These are phyloP conservation scores for Metschnikowia orientalis DNA, from an alignment of 805 yeast species.

Conservation along the genomic window DNA sequence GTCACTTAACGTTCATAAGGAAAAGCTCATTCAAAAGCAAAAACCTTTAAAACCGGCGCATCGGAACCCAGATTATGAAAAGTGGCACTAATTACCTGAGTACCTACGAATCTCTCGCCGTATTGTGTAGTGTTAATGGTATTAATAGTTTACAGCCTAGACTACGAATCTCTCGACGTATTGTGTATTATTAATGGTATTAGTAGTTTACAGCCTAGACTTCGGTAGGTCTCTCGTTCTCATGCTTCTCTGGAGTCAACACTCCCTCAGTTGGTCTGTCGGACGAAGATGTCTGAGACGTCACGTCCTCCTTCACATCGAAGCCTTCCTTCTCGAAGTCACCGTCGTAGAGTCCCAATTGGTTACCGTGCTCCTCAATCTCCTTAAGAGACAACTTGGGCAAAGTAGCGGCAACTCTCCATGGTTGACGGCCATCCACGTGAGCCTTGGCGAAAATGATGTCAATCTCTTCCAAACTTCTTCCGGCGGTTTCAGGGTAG, in stretches of 20 bases:
- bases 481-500: slow-evolving; percentile 45
- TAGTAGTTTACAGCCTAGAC: too few species aligned
- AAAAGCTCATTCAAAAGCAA: too few species aligned
- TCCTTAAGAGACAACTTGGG: slow-evolving; percentile 55
- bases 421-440: slow-evolving; percentile 54
- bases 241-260: slow-evolving; percentile 7
- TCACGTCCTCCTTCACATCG: slow-evolving; percentile 28
- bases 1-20: too few species aligned
- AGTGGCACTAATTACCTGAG: too few species aligned
- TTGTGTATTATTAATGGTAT: too few species aligned
- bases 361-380: slow-evolving; percentile 56
- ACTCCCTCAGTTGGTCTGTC: slow-evolving; percentile 11
- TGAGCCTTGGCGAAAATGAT: slow-evolving; percentile 62
- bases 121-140: too few species aligned
- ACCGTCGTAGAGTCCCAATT: slow-evolving; percentile 51
- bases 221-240: slow-evolving; percentile 4
- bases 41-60: too few species aligned
- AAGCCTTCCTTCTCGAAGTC: slow-evolving; percentile 37
- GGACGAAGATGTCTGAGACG: slow-evolving; percentile 18
- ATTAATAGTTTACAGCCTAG: too few species aligned
- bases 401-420: slow-evolving; percentile 58
- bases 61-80: too few species aligned
- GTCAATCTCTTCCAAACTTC: slow-evolving; percentile 44
- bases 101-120: too few species aligned
- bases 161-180: too few species aligned